Evolutionary conservation across 1,284 basidiomycete genomes (phyloP).

Genomic region (Wolfiporia cocos): DNA sequence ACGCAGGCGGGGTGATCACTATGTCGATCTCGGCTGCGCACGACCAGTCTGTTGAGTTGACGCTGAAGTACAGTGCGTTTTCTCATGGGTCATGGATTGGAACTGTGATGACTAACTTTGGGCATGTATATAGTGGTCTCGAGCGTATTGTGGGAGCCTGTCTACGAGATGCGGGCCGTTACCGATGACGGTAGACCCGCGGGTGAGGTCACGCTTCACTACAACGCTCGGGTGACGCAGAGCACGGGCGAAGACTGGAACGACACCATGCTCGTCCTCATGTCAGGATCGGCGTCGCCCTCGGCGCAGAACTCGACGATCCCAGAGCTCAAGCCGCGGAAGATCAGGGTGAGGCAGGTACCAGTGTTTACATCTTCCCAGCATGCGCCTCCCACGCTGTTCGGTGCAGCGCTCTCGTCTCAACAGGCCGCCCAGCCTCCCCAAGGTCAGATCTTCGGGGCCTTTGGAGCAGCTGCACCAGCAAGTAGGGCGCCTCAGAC

Average conservation of each 20-base stretch:
- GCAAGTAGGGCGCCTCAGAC: too few relatives aligned
- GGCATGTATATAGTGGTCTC: too few relatives aligned
- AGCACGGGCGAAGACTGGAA: conserved; percentile 58
- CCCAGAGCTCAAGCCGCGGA: conserved; percentile 1
- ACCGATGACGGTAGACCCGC: conserved; percentile 38
- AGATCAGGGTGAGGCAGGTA: background rate
- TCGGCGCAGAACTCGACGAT: background rate
- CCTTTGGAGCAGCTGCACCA: too few relatives aligned
- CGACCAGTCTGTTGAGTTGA: too few relatives aligned
- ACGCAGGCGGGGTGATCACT: conserved; percentile 22
- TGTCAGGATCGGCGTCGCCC: background rate
- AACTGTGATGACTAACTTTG: too few relatives aligned
- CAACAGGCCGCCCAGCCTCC: too few relatives aligned
- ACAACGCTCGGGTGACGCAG: conserved; percentile 48
- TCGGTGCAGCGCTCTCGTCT: too few relatives aligned
- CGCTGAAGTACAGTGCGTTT: too few relatives aligned
- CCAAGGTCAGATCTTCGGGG: too few relatives aligned
- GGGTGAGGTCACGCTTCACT: conserved; percentile 41
- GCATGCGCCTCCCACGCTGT: too few relatives aligned
- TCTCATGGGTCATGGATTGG: too few relatives aligned
- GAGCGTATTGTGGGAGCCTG: conserved; percentile 43
- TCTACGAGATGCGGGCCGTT: conserved; percentile 51
- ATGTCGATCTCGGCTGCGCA: conserved; percentile 33
- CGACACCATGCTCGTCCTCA: conserved; percentile 15
- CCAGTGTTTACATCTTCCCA: too few relatives aligned